Evolutionary conservation across 495 filamentous ascomycete species (phyloP).

Genomic region (Trichocladium antarcticum): DNA sequence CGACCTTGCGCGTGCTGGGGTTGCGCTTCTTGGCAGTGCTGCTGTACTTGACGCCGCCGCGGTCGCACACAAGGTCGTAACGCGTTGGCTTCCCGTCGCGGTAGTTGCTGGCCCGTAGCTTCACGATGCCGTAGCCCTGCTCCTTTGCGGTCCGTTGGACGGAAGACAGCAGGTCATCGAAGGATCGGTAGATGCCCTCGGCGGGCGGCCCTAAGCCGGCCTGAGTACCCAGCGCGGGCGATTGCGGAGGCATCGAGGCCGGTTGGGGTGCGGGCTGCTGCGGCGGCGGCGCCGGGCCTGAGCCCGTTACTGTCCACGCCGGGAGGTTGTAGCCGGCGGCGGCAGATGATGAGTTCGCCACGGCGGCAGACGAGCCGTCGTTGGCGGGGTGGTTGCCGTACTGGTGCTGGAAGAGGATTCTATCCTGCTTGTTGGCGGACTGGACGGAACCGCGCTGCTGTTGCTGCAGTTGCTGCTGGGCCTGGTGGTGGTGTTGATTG

Average conservation of each 20-base stretch:
- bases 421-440: constrained; percentile 19
- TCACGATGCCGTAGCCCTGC: constrained; percentile 41
- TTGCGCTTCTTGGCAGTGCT: constrained; percentile 45
- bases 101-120: constrained; percentile 42
- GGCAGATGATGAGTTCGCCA: constrained; percentile 25
- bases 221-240: constrained; percentile 17
- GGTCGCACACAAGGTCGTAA: constrained; percentile 43
- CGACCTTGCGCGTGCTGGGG: constrained; percentile 42
- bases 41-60: constrained; percentile 43
- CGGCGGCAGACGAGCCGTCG: constrained; percentile 29
- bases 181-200: constrained; percentile 36
- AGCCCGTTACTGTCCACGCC: constrained; percentile 20
- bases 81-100: constrained; percentile 41
- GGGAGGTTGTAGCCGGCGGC: constrained; percentile 18
- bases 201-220: constrained; percentile 34
- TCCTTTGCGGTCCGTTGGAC: constrained; percentile 39
- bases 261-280: constrained; percentile 18
- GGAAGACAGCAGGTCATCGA: constrained; percentile 35
- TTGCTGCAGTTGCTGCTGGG: constrained; percentile 12
- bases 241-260: constrained; percentile 26
- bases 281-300: constrained; percentile 16
- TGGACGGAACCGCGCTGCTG: constrained; percentile 10
- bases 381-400: constrained; percentile 26
- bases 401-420: constrained; percentile 21
- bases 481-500: constrained; percentile 16